Percentiles rank a stretch among this genome's conserved stretches.
Conservation (phyloP, 768 basidiomycete genomes). For the Lentinula edodes region DNA sequence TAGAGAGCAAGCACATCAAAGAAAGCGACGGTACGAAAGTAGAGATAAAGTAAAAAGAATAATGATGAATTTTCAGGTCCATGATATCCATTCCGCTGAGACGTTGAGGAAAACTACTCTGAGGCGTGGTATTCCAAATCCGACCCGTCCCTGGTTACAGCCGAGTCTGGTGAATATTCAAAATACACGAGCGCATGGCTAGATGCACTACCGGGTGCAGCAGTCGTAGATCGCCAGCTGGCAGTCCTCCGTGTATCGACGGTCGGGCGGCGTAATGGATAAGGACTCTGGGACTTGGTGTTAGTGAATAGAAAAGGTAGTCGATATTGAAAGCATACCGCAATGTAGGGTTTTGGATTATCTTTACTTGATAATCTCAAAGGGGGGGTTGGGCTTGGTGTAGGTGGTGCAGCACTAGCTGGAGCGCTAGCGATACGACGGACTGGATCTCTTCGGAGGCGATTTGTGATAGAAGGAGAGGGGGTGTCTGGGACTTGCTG, state of each 20-base stretch:
- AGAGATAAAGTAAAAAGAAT: background rate
- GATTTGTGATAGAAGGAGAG: slow-evolving; percentile 5
- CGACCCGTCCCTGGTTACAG: background rate
- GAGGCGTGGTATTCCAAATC: background rate
- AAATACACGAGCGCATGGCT: slow-evolving; percentile 1
- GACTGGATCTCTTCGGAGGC: slow-evolving; percentile 17
- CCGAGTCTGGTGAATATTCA: background rate
- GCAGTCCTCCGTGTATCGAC: slow-evolving; percentile 20
- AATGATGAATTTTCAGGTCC: background rate
- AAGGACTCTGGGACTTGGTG: background rate
- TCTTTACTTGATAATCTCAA: background rate
- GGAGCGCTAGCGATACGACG: slow-evolving; percentile 40
- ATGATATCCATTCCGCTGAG: background rate
- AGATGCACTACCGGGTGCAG: background rate
- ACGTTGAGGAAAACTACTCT: background rate
- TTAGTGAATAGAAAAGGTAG: background rate
- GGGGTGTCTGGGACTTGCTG: slow-evolving; percentile 15
- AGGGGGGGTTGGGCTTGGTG: slow-evolving; percentile 6
- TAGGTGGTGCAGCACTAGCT: slow-evolving; percentile 4
- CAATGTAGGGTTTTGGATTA: background rate
- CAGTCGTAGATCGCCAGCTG: slow-evolving; percentile 14
- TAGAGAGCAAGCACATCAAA: background rate
- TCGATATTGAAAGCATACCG: background rate
- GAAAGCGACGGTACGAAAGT: background rate
- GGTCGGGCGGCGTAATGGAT: slow-evolving; percentile 13